These are phyloP conservation scores for Kickxella alabastrina DNA, from an alignment of 192 early-diverging fungal genomes.

Conservation along the genomic window DNA sequence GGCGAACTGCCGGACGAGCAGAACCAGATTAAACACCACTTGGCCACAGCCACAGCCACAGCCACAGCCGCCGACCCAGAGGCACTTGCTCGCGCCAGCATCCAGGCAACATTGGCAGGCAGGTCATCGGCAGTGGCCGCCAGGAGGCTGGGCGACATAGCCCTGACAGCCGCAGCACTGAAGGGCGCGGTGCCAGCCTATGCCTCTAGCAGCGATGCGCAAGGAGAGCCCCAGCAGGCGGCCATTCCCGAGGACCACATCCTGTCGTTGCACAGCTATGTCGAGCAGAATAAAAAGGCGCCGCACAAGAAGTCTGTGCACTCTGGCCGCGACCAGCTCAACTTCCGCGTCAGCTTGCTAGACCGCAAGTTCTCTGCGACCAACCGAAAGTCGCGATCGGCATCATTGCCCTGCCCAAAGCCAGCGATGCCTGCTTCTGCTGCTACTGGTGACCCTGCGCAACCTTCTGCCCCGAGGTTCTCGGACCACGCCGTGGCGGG, in stretches of 20 bases:
- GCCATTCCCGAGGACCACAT: neutral
- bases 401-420: constrained; percentile 31
- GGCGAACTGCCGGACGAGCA: neutral
- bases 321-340: constrained; percentile 36
- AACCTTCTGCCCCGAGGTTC: neutral
- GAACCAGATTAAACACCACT: too few species aligned
- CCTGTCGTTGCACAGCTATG: constrained; percentile 39
- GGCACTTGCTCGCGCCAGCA: constrained; percentile 24
- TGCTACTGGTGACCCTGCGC: neutral
- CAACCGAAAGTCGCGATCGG: constrained; percentile 18
- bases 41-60: neutral
- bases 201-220: too few species aligned
- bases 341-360: constrained; percentile 48
- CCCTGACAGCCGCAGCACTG: constrained; percentile 2
- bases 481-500: too few species aligned
- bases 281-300: constrained; percentile 28
- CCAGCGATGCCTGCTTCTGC: constrained; percentile 2
- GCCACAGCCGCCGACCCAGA: constrained; percentile 18
- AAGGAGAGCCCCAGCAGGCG: neutral
- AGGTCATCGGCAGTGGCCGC: constrained; percentile 17
- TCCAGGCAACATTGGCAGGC: constrained; percentile 21
- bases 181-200: neutral
- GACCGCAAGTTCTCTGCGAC: constrained; percentile 13
- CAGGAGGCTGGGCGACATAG: constrained; percentile 4
- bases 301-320: constrained; percentile 4